A percentile compares a stretch with the other conserved stretches of the same genome.
Conservation (phyloP, 2,329 filamentous ascomycete species). For the Neofusicoccum parvum region DNA sequence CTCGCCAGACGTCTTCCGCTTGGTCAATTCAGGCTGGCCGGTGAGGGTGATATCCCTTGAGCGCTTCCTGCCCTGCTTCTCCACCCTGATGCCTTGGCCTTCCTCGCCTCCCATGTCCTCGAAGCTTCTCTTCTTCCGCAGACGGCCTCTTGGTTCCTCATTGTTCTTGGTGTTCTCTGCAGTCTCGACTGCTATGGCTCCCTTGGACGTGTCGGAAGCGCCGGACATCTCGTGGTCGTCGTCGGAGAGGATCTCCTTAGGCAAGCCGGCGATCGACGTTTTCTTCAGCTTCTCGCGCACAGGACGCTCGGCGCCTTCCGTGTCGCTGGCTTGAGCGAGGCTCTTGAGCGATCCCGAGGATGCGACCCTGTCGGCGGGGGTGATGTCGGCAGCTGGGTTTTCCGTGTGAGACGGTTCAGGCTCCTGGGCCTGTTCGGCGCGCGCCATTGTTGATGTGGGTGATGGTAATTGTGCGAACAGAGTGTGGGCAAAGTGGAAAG, state of each 20-base stretch:
- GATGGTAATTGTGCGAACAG: conserved; percentile 6
- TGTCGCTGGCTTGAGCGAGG: conserved; percentile 43
- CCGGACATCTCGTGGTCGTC: conserved; percentile 28
- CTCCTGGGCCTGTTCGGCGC: conserved; percentile 29
- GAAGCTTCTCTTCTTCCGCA: conserved; percentile 49
- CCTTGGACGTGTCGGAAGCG: conserved; percentile 20
- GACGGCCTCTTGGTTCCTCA: conserved; percentile 24
- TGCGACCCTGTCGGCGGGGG: conserved; percentile 24
- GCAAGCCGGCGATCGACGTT: conserved; percentile 56
- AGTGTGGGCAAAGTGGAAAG: not conserved
- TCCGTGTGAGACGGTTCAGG: conserved; percentile 24
- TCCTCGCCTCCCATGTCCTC: conserved; percentile 46
- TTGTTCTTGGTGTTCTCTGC: not conserved
- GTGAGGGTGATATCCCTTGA: conserved; percentile 44
- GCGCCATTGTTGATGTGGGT: conserved; percentile 28
- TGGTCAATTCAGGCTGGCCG: conserved; percentile 25
- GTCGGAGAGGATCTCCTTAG: not conserved
- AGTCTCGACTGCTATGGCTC: not conserved
- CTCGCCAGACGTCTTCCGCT: conserved; percentile 36
- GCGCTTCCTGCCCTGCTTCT: conserved; percentile 49
- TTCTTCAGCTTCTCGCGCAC: conserved; percentile 64
- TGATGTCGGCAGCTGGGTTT: conserved; percentile 8
- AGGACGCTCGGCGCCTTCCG: conserved; percentile 56
- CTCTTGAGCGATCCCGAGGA: conserved; percentile 26
- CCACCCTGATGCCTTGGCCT: conserved; percentile 37